Evolutionary conservation across 495 filamentous ascomycete genomes (phyloP).

Genomic region (Aeminium ludgeri): DNA sequence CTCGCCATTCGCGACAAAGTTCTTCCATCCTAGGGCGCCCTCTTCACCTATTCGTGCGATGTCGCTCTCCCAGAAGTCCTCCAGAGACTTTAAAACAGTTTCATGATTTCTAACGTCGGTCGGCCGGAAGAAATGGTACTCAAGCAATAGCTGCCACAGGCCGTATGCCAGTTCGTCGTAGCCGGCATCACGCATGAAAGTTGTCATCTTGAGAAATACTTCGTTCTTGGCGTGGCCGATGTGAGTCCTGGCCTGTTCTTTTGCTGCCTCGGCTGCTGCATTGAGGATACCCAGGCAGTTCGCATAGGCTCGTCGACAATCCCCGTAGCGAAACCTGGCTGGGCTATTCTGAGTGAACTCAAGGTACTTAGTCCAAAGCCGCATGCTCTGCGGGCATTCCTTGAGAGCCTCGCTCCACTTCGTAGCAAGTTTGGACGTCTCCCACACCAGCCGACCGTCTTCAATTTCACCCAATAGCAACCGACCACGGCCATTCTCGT

Average conservation of each 20-base stretch:
- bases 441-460: slow-evolving; percentile 59
- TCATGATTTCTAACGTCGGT: slow-evolving; percentile 1
- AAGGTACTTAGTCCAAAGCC: slow-evolving; percentile 58
- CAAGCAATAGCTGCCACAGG: slow-evolving; percentile 70
- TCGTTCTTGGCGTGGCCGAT: slow-evolving; percentile 40
- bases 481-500: slow-evolving; percentile 31
- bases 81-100: slow-evolving; percentile 33
- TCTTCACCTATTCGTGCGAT: slow-evolving; percentile 62
- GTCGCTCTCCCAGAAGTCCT: slow-evolving; percentile 78
- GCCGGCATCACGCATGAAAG: slow-evolving; percentile 62
- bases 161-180: slow-evolving; percentile 62
- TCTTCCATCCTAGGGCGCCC: slow-evolving; percentile 51
- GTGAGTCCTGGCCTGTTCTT: slow-evolving; percentile 4
- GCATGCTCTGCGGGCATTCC: slow-evolving; percentile 39
- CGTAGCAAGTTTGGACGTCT: slow-evolving; percentile 37
- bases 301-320: slow-evolving; percentile 35
- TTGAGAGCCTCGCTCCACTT: slow-evolving; percentile 49
- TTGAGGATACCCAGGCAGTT: slow-evolving; percentile 23
- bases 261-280: slow-evolving; percentile 13
- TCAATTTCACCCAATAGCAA: slow-evolving; percentile 53
- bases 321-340: slow-evolving; percentile 49
- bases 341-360: slow-evolving; percentile 59
- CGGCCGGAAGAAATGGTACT: slow-evolving; percentile 50
- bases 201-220: slow-evolving; percentile 53
- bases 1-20: slow-evolving; percentile 27